These are phyloP conservation scores for Fraxinus platypoda DNA, from an alignment of 305 asterid genomes.

Conservation along the genomic window DNA sequence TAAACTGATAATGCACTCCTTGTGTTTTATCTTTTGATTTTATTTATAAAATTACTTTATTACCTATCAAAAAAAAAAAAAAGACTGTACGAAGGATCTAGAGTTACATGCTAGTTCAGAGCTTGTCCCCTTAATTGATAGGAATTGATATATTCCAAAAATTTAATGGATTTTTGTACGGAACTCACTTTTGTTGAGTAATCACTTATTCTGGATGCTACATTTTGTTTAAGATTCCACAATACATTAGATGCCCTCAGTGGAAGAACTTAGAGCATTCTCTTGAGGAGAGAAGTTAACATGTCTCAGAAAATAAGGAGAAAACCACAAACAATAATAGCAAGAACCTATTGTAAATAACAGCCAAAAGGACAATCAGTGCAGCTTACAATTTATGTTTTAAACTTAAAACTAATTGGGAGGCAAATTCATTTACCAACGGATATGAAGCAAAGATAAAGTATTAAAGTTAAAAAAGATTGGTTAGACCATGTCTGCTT, in stretches of 20 bases:
- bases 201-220: background rate
- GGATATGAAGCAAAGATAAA: background rate
- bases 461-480: background rate
- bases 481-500: background rate
- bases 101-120: background rate
- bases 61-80: too few species aligned
- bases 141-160: background rate
- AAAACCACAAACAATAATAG: background rate
- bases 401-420: background rate
- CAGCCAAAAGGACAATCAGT: background rate
- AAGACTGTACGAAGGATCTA: background rate
- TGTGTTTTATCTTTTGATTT: too few species aligned
- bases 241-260: background rate
- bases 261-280: background rate
- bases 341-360: background rate
- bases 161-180: background rate
- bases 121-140: background rate
- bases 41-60: too few species aligned
- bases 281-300: background rate
- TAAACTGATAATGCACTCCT: too few species aligned
- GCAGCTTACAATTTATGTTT: background rate
- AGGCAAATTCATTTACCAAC: background rate
- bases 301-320: background rate
- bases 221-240: background rate
- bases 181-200: background rate